A percentile compares a stretch with the other conserved stretches of the same genome.
These are phyloP conservation scores for Bruguiera parviflora DNA, from an alignment of 345 rosid genomes.

Conservation along the genomic window DNA sequence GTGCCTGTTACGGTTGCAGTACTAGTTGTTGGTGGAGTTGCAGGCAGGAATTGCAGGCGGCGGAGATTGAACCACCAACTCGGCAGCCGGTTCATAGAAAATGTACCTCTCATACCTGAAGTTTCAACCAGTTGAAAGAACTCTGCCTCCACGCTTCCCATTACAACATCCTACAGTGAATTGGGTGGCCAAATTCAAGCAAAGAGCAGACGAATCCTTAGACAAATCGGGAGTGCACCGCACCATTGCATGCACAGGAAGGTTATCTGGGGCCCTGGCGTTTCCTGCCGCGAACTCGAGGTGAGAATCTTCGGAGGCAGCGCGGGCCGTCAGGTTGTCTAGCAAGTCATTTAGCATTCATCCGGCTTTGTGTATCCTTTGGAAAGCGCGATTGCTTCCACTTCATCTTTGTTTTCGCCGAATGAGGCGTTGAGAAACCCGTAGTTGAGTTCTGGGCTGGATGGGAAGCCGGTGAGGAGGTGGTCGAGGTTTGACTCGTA, in stretches of 20 bases:
- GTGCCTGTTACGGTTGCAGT: no score
- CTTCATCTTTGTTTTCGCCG: conserved; percentile 19
- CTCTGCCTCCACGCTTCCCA: conserved; percentile 21
- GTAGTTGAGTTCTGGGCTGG: neutral
- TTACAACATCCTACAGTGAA: conserved; percentile 3
- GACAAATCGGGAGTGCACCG: conserved; percentile 44
- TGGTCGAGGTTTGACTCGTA: neutral
- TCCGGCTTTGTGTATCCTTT: conserved; percentile 35
- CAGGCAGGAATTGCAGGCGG: no score
- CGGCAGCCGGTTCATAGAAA: conserved; percentile 18
- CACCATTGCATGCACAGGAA: conserved; percentile 28
- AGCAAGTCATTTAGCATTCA: conserved; percentile 20
- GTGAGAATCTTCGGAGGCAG: conserved; percentile 20
- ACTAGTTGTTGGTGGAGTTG: no score
- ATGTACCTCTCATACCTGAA: conserved; percentile 26
- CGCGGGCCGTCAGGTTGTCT: conserved; percentile 6
- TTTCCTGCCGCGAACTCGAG: conserved; percentile 23
- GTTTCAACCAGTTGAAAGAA: conserved; percentile 24
- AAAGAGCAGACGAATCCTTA: neutral
- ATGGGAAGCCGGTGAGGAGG: neutral
- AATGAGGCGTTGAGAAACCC: neutral
- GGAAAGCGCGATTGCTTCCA: conserved; percentile 39
- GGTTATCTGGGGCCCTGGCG: neutral
- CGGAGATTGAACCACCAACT: no score
- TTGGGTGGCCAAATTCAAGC: neutral